Conservation (phyloP, 2,329 filamentous ascomycete species). For the Bipolaris gigantea region DNA sequence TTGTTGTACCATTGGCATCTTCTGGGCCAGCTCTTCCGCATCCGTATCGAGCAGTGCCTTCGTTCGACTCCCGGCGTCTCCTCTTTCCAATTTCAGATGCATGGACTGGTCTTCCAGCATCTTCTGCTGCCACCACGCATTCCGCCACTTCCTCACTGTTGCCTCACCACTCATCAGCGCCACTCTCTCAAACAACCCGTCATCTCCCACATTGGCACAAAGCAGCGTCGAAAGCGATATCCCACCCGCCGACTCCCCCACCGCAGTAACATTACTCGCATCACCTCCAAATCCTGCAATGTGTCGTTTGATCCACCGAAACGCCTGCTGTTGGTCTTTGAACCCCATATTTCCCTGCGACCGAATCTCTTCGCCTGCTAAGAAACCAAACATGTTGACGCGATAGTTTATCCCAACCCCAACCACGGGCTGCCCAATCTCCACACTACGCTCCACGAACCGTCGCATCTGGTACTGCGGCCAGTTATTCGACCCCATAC, state of each 20-base stretch:
- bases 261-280: conserved; percentile 41
- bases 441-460: conserved; percentile 50
- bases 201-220: conserved; percentile 28
- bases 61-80: conserved; percentile 13
- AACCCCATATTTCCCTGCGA: conserved; percentile 37
- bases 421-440: conserved; percentile 52
- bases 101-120: conserved; percentile 31
- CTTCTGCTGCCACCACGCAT: conserved; percentile 29
- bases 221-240: conserved; percentile 35
- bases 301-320: conserved; percentile 45
- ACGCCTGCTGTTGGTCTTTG: conserved; percentile 42
- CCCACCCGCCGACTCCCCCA: conserved; percentile 54
- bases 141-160: conserved; percentile 33
- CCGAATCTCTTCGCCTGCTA: conserved; percentile 53
- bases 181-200: conserved; percentile 32
- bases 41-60: conserved; percentile 19
- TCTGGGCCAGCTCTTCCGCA: conserved; percentile 25
- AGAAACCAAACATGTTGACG: conserved; percentile 35
- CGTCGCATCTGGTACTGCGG: conserved; percentile 54
- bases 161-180: conserved; percentile 38
- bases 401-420: conserved; percentile 45
- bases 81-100: conserved; percentile 19
- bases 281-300: conserved; percentile 48
- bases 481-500: conserved; percentile 55
- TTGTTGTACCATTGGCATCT: conserved; percentile 31